A percentile compares a stretch with the other conserved stretches of the same genome.
Evolutionary conservation across 2,329 filamentous ascomycete species (phyloP).

Genomic region (Sphaerulina musiva): DNA sequence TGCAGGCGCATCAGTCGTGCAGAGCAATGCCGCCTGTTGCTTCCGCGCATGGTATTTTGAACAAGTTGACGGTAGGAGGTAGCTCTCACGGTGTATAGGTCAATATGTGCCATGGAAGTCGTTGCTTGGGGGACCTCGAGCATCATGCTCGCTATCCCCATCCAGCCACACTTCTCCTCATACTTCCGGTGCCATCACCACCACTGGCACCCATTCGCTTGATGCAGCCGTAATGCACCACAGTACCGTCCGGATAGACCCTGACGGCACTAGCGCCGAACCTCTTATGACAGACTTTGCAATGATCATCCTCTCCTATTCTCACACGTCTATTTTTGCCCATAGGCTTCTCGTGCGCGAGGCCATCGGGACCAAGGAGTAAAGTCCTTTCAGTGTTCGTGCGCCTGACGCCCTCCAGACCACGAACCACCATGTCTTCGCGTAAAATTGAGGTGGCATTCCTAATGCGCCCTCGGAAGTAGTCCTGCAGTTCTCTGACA

Average conservation of each 20-base stretch:
- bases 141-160: background rate
- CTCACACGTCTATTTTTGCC: conserved; percentile 63
- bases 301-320: conserved; percentile 81
- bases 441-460: conserved; percentile 76
- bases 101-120: background rate
- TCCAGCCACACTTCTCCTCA: conserved; percentile 2
- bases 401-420: conserved; percentile 69
- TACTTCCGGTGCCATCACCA: conserved; percentile 3
- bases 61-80: too few species aligned
- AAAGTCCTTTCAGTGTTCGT: conserved; percentile 69
- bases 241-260: conserved; percentile 65
- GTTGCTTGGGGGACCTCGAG: background rate
- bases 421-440: conserved; percentile 69
- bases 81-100: background rate
- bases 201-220: conserved; percentile 10
- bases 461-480: conserved; percentile 86
- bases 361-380: conserved; percentile 63
- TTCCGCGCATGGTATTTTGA: too few species aligned
- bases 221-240: conserved; percentile 47
- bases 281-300: conserved; percentile 86
- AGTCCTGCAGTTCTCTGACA: conserved; percentile 72
- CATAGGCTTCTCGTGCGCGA: conserved; percentile 50
- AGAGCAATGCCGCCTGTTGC: too few species aligned
- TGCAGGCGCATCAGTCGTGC: background rate
- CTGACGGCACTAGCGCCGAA: conserved; percentile 86